These are phyloP conservation scores for Wallacemonas sp. DNA, from an alignment of 208 protist genomes.

Conservation along the genomic window DNA sequence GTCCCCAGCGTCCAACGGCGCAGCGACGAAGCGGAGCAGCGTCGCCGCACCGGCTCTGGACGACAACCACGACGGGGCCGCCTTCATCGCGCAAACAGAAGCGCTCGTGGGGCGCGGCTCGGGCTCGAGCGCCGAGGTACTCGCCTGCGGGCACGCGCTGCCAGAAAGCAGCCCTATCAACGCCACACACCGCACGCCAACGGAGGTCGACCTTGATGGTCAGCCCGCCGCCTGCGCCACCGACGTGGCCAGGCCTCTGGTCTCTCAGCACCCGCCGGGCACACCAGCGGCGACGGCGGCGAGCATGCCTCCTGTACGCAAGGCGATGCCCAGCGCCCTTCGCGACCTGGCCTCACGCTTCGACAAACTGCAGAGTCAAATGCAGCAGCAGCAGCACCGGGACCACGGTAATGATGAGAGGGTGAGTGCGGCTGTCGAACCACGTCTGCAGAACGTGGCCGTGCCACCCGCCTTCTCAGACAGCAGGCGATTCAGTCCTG, in stretches of 20 bases:
- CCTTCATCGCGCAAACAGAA: conserved; percentile 4
- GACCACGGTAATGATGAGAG: background rate
- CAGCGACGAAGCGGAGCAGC: too few species aligned
- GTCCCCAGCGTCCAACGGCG: background rate
- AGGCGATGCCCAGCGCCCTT: background rate
- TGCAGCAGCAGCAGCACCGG: background rate
- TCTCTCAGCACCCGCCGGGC: background rate
- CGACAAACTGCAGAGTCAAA: background rate
- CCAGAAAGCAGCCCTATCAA: background rate
- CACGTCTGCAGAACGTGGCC: too few species aligned
- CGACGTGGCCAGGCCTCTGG: background rate
- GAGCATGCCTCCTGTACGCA: background rate
- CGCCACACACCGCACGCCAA: background rate
- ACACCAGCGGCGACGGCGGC: background rate
- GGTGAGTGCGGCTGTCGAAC: background rate
- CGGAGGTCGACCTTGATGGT: too few species aligned
- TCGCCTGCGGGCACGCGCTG: background rate
- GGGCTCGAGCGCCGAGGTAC: background rate
- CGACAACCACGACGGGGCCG: background rate
- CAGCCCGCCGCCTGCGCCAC: too few species aligned
- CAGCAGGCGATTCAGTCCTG: too few species aligned
- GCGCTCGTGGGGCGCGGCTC: background rate
- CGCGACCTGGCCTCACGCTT: conserved; percentile 1
- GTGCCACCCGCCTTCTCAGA: too few species aligned
- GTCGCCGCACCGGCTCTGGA: background rate